Percentiles rank a stretch among this genome's conserved stretches.
Evolutionary conservation across 768 basidiomycete genomes (phyloP).

Genomic region (Tylopilus vinaceipallidus): DNA sequence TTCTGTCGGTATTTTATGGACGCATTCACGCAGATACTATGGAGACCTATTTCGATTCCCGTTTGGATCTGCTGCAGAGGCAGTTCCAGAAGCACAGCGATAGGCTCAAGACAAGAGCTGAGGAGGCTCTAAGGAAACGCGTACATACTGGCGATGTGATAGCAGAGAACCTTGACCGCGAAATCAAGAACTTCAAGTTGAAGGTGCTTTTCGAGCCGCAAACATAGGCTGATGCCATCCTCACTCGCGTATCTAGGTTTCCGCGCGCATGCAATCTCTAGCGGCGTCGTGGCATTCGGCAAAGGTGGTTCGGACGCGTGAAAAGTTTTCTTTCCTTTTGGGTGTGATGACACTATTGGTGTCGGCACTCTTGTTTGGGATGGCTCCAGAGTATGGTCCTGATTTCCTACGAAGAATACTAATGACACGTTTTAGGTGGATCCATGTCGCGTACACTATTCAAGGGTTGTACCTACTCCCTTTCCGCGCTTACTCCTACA

Average conservation of each 20-base stretch:
- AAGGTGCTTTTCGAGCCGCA: conserved; percentile 51
- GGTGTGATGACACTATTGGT: conserved; percentile 88
- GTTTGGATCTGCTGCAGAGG: conserved; percentile 79
- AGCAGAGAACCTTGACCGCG: conserved; percentile 79
- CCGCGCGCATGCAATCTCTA: conserved; percentile 74
- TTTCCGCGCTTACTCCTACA: conserved; percentile 80
- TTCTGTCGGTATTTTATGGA: background rate
- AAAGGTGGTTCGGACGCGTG: conserved; percentile 77
- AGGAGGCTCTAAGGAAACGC: conserved; percentile 72
- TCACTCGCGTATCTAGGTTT: conserved; percentile 52
- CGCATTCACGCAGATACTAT: conserved; percentile 65
- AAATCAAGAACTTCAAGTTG: conserved; percentile 81
- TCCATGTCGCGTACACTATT: conserved; percentile 83
- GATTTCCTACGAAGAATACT: background rate
- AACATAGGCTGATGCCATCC: background rate
- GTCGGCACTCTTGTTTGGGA: conserved; percentile 84
- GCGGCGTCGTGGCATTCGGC: conserved; percentile 89
- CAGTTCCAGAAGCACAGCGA: conserved; percentile 86
- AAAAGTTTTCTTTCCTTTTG: conserved; percentile 89
- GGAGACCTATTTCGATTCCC: conserved; percentile 94
- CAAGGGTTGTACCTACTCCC: conserved; percentile 80
- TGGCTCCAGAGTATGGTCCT: conserved; percentile 70
- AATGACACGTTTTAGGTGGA: conserved; percentile 54
- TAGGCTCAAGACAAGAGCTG: conserved; percentile 76
- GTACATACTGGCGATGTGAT: conserved; percentile 55